Conservation (phyloP, 2,329 filamentous ascomycete genomes). For the Alternaria sp. region DNA sequence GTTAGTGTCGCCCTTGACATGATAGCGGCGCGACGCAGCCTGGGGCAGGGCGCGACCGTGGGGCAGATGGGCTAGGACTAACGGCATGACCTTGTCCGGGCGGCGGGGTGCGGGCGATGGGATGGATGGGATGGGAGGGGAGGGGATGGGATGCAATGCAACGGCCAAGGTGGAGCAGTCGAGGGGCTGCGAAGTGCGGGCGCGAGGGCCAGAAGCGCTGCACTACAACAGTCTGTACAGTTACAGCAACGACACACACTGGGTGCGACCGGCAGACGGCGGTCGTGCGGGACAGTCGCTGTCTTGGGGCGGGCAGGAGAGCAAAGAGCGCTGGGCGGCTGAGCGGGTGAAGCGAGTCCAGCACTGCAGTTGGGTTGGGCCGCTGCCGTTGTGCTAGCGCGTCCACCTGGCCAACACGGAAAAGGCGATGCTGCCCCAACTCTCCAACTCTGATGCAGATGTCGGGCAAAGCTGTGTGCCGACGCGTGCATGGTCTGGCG, state of each 20-base stretch:
- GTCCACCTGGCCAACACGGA: neutral
- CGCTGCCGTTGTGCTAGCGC: neutral
- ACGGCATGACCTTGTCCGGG: constrained; percentile 45
- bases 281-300: neutral
- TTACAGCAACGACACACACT: neutral
- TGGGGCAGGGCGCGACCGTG: constrained; percentile 35
- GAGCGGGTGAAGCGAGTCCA: neutral
- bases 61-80: constrained; percentile 49
- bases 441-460: constrained; percentile 45
- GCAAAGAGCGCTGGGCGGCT: neutral
- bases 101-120: constrained; percentile 24
- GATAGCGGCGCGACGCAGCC: constrained; percentile 22
- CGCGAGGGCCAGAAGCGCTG: neutral
- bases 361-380: neutral
- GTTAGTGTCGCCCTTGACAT: constrained; percentile 46
- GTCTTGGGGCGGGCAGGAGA: constrained; percentile 3
- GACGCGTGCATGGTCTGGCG: constrained; percentile 43
- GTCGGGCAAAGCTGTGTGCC: constrained; percentile 28
- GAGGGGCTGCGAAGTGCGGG: neutral
- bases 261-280: neutral
- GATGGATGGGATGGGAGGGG: neutral
- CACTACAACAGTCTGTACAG: constrained; percentile 8
- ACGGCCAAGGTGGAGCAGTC: neutral
- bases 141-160: neutral
- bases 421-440: constrained; percentile 33